Evolutionary conservation across 2,329 filamentous ascomycete species (phyloP).

Genomic region (Knufia petricola): DNA sequence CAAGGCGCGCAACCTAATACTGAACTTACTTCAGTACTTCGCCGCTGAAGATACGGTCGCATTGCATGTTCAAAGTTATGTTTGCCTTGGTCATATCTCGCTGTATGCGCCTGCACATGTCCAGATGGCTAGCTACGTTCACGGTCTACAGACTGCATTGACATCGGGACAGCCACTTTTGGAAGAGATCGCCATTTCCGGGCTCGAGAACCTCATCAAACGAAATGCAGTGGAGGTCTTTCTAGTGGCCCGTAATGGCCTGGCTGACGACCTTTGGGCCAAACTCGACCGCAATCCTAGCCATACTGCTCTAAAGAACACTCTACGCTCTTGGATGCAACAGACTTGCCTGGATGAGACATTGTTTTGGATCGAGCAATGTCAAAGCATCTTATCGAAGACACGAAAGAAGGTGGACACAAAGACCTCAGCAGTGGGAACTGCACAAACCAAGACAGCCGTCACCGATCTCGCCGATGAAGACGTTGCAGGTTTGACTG

Average conservation of each 20-base stretch:
- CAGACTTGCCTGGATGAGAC: conserved; percentile 79
- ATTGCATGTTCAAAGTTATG: conserved; percentile 66
- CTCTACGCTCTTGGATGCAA: conserved; percentile 85
- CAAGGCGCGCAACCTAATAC: conserved; percentile 84
- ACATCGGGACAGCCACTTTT: conserved; percentile 59
- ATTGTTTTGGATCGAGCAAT: conserved; percentile 74
- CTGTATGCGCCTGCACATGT: conserved; percentile 84
- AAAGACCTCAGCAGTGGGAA: conserved; percentile 19
- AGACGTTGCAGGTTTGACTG: conserved; percentile 89
- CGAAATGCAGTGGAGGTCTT: conserved; percentile 77
- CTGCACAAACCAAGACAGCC: conserved; percentile 33
- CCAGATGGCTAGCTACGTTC: conserved; percentile 75
- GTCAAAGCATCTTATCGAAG: conserved; percentile 81
- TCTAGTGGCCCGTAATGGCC: conserved; percentile 59
- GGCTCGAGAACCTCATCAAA: conserved; percentile 91
- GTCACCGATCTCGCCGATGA: conserved; percentile 84
- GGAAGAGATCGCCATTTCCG: conserved; percentile 72
- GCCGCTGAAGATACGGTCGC: conserved; percentile 61
- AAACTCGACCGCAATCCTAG: conserved; percentile 67
- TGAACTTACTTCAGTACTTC: conserved; percentile 77
- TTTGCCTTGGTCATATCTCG: conserved; percentile 81
- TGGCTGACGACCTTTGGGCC: conserved; percentile 89
- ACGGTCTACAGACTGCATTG: conserved; percentile 67
- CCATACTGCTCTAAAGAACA: conserved; percentile 72
- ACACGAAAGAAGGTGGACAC: conserved; percentile 60